Percentiles rank a stretch among this genome's conserved stretches.
These are phyloP conservation scores for Chimonanthus salicifolius DNA, from an alignment of 164 flowering plant species.

Conservation along the genomic window DNA sequence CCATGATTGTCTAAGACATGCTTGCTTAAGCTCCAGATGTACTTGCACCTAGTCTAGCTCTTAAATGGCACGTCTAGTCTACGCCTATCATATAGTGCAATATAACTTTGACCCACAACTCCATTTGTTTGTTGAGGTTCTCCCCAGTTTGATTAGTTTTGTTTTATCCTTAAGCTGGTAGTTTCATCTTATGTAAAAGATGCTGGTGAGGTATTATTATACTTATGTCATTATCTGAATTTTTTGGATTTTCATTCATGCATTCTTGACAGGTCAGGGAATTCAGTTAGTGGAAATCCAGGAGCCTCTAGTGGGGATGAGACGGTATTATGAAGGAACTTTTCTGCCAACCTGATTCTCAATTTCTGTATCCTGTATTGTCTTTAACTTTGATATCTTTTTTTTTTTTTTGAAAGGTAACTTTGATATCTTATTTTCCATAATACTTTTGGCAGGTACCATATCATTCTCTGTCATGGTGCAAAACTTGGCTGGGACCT, in stretches of 20 bases:
- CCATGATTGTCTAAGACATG: too few relatives aligned
- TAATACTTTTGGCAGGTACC: slow-evolving; percentile 56
- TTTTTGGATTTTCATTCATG: background rate
- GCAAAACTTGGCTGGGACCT: slow-evolving; percentile 96
- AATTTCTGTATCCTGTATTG: background rate
- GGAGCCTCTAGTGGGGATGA: slow-evolving; percentile 93
- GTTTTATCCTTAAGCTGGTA: background rate
- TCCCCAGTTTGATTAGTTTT: background rate
- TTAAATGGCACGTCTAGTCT: too few relatives aligned
- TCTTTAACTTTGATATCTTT: background rate
- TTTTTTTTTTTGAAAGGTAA: background rate
- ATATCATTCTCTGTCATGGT: slow-evolving; percentile 93
- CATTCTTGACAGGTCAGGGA: slow-evolving; percentile 61
- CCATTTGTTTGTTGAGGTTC: background rate
- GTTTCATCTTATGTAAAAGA: background rate
- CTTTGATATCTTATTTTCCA: background rate
- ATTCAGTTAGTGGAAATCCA: slow-evolving; percentile 74
- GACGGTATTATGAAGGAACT: slow-evolving; percentile 50
- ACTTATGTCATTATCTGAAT: background rate
- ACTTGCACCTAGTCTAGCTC: too few relatives aligned
- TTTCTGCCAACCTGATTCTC: background rate
- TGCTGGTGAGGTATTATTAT: background rate
- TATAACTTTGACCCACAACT: too few relatives aligned
- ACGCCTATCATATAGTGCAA: too few relatives aligned
- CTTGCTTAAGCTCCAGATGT: too few relatives aligned